phyloP scores from a whole-genome alignment of 1,284 basidiomycete genomes.

The Trichosporon sp. region DNA sequence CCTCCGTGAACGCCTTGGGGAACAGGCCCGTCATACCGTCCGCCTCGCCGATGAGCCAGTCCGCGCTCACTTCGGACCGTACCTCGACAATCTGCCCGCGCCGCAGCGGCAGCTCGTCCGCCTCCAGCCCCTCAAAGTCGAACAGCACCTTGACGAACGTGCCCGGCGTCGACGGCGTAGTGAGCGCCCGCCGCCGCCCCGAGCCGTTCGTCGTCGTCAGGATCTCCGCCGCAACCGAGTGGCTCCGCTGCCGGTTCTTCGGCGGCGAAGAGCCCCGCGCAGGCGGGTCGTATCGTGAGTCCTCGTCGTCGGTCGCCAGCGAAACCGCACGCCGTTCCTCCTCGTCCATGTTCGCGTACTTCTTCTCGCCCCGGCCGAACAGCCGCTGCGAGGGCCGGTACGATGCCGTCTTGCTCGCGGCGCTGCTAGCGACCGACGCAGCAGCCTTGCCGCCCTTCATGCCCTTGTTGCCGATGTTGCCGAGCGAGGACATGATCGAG shows the following conservation, averaged over 20 bases:
- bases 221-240: conserved; percentile 3
- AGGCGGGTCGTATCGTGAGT: conserved; percentile 50
- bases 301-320: conserved; percentile 42
- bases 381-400: neutral
- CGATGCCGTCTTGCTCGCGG: conserved; percentile 6
- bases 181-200: conserved; percentile 31
- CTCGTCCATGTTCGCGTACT: conserved; percentile 50
- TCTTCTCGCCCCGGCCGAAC: conserved; percentile 53
- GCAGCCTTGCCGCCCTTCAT: conserved; percentile 34
- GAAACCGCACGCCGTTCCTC: conserved; percentile 50
- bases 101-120: conserved; percentile 68
- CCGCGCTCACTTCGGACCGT: conserved; percentile 68
- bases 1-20: conserved; percentile 67
- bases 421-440: conserved; percentile 17
- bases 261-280: neutral
- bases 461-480: conserved; percentile 43
- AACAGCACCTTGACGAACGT: conserved; percentile 61
- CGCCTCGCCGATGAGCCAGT: conserved; percentile 76
- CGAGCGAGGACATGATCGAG: conserved; percentile 31
- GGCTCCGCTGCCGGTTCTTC: neutral
- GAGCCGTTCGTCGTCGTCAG: conserved; percentile 12
- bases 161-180: conserved; percentile 30
- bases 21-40: conserved; percentile 68
- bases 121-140: conserved; percentile 63
- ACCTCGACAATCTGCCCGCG: conserved; percentile 69